Base-by-base conservation (phyloP, 2,329 filamentous ascomycete genomes). In the Fusarium verrucosum region DNA sequence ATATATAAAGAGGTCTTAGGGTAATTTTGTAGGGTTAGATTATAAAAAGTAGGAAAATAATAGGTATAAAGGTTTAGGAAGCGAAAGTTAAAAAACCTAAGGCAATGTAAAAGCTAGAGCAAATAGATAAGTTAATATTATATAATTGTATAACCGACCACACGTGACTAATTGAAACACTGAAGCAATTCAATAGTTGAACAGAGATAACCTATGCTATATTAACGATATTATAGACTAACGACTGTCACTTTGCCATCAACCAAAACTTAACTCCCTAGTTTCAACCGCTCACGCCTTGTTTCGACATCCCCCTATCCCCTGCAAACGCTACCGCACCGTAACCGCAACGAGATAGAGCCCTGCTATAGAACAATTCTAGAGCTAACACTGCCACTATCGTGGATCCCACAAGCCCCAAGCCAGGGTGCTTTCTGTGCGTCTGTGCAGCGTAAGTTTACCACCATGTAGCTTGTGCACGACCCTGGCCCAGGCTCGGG, bases 291-390 rank as follows among this genome's bases (percentile, higher is more conserved):
- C 25, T 28, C 25, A 33, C 33, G 25, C 53, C 42, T 59, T 57
- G 22, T 42, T 32, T 46, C 20, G 13, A 26, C 19, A 33, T 50
- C 32, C 14, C 32, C 33, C 19, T 28, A 23, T 26, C 35, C 28
- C 40, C 11, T 51, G 28, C 19, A 57, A 32, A 62, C 25, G 20
- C 26, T 50, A 47, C 45, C 45, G 45, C n/a, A 25, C 43, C 30
- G 42, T 65, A 44, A 49, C 61, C 25, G 28, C 30, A 65, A 58
- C 20, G 23, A 56, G 61, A 28, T 45, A 36, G 23, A 58, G 16
- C 35, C 35, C 33, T 42, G 20, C 19, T 26, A 28, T 23, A 19
- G 54, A 41, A 40, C 38, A 13, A 45, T 19, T 23, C 20, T 50
- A 30, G 19, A 28, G 20, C 17, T 30, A 22, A 45, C 49, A 33